Percentiles rank a stretch among this genome's conserved stretches.
These are phyloP conservation scores for Austroboletus sp. DNA, from an alignment of 1,284 basidiomycete species.

Conservation along the genomic window DNA sequence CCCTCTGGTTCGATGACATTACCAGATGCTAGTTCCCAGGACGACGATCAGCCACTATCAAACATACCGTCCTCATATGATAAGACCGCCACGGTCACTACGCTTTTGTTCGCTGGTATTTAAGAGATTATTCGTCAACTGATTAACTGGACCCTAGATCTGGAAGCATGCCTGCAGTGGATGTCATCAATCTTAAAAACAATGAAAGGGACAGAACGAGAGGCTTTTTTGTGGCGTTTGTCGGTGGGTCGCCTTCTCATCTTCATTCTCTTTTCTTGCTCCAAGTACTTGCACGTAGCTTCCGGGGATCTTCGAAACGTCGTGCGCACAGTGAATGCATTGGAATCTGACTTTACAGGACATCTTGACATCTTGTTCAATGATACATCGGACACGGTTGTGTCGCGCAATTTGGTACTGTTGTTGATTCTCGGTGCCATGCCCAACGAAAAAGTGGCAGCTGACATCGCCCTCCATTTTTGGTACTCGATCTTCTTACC, in stretches of 20 bases:
- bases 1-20: not conserved
- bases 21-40: not conserved
- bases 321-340: conserved; percentile 20
- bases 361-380: conserved; percentile 33
- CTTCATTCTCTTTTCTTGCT: conserved; percentile 1
- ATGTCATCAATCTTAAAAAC: conserved; percentile 39
- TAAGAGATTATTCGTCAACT: not conserved
- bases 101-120: conserved; percentile 14
- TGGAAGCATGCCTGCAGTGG: conserved; percentile 20
- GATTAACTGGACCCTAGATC: conserved; percentile 3
- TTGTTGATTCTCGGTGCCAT: conserved; percentile 34
- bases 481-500: conserved; percentile 41
- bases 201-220: conserved; percentile 34
- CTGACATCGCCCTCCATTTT: conserved; percentile 40
- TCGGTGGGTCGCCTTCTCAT: conserved; percentile 22
- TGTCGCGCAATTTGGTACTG: conserved; percentile 34
- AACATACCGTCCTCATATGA: not conserved
- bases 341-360: conserved; percentile 21
- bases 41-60: not conserved
- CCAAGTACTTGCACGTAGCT: conserved; percentile 4
- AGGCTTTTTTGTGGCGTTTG: conserved; percentile 32
- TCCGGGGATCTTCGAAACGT: conserved; percentile 23
- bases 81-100: not conserved
- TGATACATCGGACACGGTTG: conserved; percentile 24
- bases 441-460: conserved; percentile 26